Percentiles rank a stretch among this genome's conserved stretches.
Evolutionary conservation across 441 rosid species (phyloP).

Genomic region (Bocquillonia castaneifolia): DNA sequence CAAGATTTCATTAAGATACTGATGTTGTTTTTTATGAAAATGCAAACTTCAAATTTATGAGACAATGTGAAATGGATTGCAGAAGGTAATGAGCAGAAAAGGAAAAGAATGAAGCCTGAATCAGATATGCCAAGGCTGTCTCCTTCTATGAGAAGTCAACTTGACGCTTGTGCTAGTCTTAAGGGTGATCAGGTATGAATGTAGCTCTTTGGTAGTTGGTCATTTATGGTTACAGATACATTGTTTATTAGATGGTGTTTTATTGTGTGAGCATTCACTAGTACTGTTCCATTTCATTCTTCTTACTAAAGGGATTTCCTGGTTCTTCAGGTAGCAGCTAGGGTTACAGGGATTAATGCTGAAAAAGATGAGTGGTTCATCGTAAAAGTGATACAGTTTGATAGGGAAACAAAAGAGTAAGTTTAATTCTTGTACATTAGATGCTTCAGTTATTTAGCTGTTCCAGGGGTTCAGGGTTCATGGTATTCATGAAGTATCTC

Average conservation of each 20-base stretch:
- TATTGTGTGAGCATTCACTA: background rate
- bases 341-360: slow-evolving; percentile 68
- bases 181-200: slow-evolving; percentile 81
- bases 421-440: slow-evolving; percentile 26
- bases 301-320: slow-evolving; percentile 14
- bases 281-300: slow-evolving; percentile 10
- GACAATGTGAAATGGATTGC: slow-evolving; percentile 37
- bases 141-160: slow-evolving; percentile 62
- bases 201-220: slow-evolving; percentile 11
- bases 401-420: slow-evolving; percentile 90
- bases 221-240: background rate
- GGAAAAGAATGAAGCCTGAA: slow-evolving; percentile 75
- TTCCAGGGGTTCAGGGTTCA: background rate
- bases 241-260: background rate
- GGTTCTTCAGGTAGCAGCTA: slow-evolving; percentile 79
- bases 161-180: slow-evolving; percentile 62
- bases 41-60: slow-evolving; percentile 7
- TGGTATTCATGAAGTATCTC: background rate
- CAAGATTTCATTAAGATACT: slow-evolving; percentile 12
- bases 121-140: slow-evolving; percentile 63
- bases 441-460: background rate
- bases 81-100: slow-evolving; percentile 77
- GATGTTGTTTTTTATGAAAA: slow-evolving; percentile 9
- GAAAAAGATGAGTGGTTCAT: slow-evolving; percentile 92
- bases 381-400: slow-evolving; percentile 89